These are phyloP conservation scores for Termitomyces sp. DNA, from an alignment of 768 basidiomycete species.

Conservation along the genomic window DNA sequence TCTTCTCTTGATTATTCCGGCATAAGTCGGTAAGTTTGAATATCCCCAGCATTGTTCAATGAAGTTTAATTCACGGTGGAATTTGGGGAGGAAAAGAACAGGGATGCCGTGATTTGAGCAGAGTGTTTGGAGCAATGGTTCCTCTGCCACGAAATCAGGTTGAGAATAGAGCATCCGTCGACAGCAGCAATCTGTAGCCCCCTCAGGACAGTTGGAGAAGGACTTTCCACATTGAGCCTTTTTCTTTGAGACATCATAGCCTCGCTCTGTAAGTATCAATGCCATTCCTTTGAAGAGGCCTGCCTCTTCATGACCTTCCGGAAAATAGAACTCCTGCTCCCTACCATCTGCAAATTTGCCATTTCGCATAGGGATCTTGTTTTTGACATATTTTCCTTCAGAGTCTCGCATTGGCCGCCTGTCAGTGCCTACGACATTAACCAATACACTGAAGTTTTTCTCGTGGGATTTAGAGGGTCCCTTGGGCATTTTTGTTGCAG, in stretches of 20 bases:
- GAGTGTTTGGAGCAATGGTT: slow-evolving; percentile 9
- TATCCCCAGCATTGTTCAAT: slow-evolving; percentile 31
- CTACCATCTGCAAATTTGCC: slow-evolving; percentile 20
- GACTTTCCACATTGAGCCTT: slow-evolving; percentile 21
- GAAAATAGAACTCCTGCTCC: slow-evolving; percentile 28
- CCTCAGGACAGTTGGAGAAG: slow-evolving; percentile 14
- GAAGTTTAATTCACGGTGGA: neutral
- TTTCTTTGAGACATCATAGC: slow-evolving; percentile 18
- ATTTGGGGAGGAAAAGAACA: neutral
- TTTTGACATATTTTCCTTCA: slow-evolving; percentile 20
- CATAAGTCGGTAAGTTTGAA: slow-evolving; percentile 19
- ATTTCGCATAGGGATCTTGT: slow-evolving; percentile 28
- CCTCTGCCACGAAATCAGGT: slow-evolving; percentile 26
- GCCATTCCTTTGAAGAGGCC: slow-evolving; percentile 40
- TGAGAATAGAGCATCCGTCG: slow-evolving; percentile 23
- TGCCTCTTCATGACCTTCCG: slow-evolving; percentile 17
- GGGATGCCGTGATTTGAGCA: neutral
- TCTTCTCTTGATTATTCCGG: slow-evolving; percentile 21
- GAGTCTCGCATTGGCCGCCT: neutral
- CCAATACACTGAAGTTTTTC: slow-evolving; percentile 7
- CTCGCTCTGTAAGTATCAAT: slow-evolving; percentile 24
- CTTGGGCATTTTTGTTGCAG: slow-evolving; percentile 25
- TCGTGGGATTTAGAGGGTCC: neutral
- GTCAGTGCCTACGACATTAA: neutral
- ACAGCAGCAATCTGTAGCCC: slow-evolving; percentile 14